Base-by-base conservation (phyloP, 441 rosid species). In the Populus hybrid region DNA sequence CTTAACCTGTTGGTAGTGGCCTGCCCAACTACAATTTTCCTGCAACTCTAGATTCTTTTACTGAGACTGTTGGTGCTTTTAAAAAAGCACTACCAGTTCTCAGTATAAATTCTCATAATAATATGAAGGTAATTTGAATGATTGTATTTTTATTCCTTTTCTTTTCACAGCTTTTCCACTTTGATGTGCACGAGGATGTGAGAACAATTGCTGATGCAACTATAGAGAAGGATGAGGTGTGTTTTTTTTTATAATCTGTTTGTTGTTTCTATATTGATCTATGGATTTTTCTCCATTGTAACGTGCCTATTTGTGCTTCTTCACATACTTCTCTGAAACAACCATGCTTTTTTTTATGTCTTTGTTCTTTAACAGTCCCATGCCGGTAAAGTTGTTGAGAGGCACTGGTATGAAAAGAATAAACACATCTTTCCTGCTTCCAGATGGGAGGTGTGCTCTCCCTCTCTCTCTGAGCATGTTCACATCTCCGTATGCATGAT, bases 401-500 rank as follows among this genome's bases (percentile, higher is more conserved):
- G 98, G 87, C 99, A 91, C 80, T 95, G 98, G 97, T 91, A 93
- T 36, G 99, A 94, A 83, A 96, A 90, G 95, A 95, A 94, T 93
- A 94, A 94, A 79, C 97, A 94, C 82, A 95, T 95, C 75, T 94
- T 95, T 78, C 98, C 97, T 53, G 97, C 97, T 86, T 95, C 98
- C 5, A 89, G 97, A 87, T 94, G 97, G 98, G 98, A 94, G 97
- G 97, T 94, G 69, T 11, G 50, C 23, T 18, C 77, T 59, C 69
- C 73, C 32, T 30, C 32, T 30, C 32, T 30, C 32, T 30, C 32
- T 30, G 32, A 3, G 32, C 32, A 12, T 32, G 16, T 42, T 10
- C 10, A 28, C 36, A 16, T 38, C 30, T 53, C 34, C 8, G 36
- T 18, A 23, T 64, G 18, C 65, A 28, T 38, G 35, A 64, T 74